These are phyloP conservation scores for Kwoniella bestiolae DNA, from an alignment of 768 basidiomycete genomes.

Conservation along the genomic window DNA sequence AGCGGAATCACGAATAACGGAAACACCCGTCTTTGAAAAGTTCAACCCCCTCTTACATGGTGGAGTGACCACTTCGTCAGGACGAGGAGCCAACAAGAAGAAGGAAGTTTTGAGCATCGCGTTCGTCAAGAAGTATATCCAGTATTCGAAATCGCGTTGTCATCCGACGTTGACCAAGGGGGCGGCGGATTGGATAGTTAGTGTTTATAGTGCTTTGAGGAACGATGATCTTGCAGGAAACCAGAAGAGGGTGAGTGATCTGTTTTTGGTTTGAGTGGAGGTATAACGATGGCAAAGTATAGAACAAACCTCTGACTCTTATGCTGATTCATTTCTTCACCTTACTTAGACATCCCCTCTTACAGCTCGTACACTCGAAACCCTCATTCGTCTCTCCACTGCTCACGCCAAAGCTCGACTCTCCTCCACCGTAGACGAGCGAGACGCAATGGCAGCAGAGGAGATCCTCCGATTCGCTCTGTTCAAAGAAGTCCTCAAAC, in stretches of 20 bases:
- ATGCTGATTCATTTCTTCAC: constrained; percentile 28
- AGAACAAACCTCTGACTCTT: too few relatives aligned
- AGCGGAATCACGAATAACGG: constrained; percentile 63
- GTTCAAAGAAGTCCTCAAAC: constrained; percentile 93
- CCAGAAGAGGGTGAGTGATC: constrained; percentile 70
- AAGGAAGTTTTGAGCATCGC: constrained; percentile 87
- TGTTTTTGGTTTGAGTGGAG: too few relatives aligned
- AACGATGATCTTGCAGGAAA: constrained; percentile 92
- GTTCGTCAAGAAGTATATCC: constrained; percentile 98
- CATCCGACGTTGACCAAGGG: constrained; percentile 86
- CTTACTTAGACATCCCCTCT: constrained; percentile 84
- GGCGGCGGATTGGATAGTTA: constrained; percentile 90
- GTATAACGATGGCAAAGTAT: too few relatives aligned
- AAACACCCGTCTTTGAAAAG: constrained; percentile 89
- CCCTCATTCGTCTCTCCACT: constrained; percentile 94
- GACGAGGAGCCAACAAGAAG: constrained; percentile 63
- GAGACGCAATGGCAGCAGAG: constrained; percentile 87
- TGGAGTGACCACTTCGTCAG: constrained; percentile 68
- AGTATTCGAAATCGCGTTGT: constrained; percentile 89
- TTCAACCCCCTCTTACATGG: constrained; percentile 93
- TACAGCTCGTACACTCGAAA: constrained; percentile 97
- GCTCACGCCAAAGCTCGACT: constrained; percentile 96
- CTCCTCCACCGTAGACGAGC: constrained; percentile 78
- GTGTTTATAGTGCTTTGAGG: constrained; percentile 85
- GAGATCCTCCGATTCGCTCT: constrained; percentile 95